Conservation (phyloP, 1,139 yeast species). For the Saccharomyces hybrid region DNA sequence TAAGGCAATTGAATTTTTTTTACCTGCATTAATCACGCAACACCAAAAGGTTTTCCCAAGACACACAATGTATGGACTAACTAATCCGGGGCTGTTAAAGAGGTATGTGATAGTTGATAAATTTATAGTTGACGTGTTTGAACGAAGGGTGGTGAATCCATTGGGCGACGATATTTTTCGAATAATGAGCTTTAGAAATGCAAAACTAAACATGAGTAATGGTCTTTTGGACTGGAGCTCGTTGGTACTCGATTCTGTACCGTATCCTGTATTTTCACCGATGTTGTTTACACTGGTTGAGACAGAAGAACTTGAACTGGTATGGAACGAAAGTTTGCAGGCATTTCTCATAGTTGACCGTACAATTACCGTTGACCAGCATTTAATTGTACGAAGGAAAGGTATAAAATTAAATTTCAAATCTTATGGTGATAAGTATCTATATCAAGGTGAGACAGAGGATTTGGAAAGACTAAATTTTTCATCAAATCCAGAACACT, state of each 20-base stretch:
- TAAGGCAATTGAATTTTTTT: not conserved
- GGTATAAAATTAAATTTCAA: not conserved
- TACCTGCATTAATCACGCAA: not conserved
- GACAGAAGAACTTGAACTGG: not conserved
- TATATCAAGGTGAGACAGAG: not conserved
- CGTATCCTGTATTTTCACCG: not conserved
- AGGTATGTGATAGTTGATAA: not conserved
- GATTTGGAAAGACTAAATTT: not conserved
- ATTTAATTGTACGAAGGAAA: not conserved
- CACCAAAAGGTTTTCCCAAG: not conserved
- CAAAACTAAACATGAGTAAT: not conserved
- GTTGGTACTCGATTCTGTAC: not conserved
- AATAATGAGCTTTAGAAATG: not conserved
- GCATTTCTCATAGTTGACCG: not conserved
- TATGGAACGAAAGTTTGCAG: not conserved
- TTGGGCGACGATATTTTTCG: not conserved
- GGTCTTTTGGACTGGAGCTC: not conserved
- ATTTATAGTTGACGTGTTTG: not conserved
- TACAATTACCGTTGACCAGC: not conserved
- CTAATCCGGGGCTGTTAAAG: not conserved
- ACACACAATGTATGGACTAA: not conserved
- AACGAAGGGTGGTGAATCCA: not conserved
- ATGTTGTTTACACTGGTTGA: not conserved
- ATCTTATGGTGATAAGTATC: not conserved
- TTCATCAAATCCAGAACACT: not conserved